phyloP scores from a whole-genome alignment of 257 asterid genomes.

The Solanum dulcamara region DNA sequence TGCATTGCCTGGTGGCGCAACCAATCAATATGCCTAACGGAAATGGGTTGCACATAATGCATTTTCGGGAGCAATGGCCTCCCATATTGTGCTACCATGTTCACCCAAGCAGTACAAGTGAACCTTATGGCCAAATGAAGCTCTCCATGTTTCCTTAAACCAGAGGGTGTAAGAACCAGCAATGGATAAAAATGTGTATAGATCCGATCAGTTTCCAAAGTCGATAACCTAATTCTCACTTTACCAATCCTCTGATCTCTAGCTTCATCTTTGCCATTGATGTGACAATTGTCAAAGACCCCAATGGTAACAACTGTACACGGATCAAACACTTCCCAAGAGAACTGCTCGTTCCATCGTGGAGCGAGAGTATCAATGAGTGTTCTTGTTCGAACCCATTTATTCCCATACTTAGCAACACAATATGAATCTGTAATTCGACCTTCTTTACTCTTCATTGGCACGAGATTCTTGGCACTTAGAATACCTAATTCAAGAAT shows the following conservation, averaged over 20 bases:
- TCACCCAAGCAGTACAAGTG: constrained; percentile 85
- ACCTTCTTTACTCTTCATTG: constrained; percentile 81
- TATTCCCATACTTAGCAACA: constrained; percentile 92
- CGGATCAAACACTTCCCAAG: constrained; percentile 92
- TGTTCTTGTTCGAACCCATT: constrained; percentile 90
- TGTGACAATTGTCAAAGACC: constrained; percentile 72
- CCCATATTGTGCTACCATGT: constrained; percentile 75
- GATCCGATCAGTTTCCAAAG: constrained; percentile 66
- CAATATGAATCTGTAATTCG: constrained; percentile 76
- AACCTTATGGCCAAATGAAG: constrained; percentile 80
- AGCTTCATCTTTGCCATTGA: constrained; percentile 51
- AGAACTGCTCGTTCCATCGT: constrained; percentile 90
- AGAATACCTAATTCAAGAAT: constrained; percentile 79
- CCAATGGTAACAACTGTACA: constrained; percentile 80
- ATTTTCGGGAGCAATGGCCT: constrained; percentile 84
- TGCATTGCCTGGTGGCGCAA: constrained; percentile 74
- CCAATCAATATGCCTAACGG: constrained; percentile 73
- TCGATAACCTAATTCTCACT: constrained; percentile 78
- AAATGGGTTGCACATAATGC: constrained; percentile 78
- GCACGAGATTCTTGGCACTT: constrained; percentile 53
- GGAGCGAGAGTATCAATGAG: constrained; percentile 65
- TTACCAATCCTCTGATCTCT: constrained; percentile 82
- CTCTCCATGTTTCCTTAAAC: constrained; percentile 77
- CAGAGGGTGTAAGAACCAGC: constrained; percentile 59
- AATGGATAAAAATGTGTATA: constrained; percentile 78